Evolutionary conservation across 345 rosid species (phyloP).

Genomic region (Brassica juncea): DNA sequence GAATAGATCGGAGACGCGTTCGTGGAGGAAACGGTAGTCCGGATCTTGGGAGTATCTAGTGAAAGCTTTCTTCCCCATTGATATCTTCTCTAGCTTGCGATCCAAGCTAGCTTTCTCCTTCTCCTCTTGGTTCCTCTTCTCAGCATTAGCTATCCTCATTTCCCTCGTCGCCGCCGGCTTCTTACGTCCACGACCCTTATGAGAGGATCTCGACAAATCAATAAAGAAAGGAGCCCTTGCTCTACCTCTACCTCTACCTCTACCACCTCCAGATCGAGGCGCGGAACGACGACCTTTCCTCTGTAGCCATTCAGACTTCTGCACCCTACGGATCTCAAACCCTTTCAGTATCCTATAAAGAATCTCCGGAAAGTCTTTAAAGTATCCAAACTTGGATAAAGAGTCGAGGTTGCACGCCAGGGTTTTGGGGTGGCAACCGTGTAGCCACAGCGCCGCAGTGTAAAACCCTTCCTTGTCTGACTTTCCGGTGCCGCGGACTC

Average conservation of each 20-base stretch:
- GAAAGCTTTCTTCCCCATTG: conserved; percentile 48
- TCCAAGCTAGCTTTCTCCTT: conserved; percentile 49
- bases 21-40: conserved; percentile 52
- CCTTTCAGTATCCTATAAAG: conserved; percentile 62
- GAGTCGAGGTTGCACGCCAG: conserved; percentile 53
- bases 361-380: conserved; percentile 68
- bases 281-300: conserved; percentile 25
- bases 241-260: background rate
- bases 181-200: background rate
- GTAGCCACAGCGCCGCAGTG: conserved; percentile 61
- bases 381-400: conserved; percentile 52
- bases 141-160: conserved; percentile 23
- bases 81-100: conserved; percentile 42
- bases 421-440: conserved; percentile 57
- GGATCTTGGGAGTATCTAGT: conserved; percentile 47
- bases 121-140: conserved; percentile 30
- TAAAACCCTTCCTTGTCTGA: conserved; percentile 69
- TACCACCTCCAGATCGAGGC: background rate
- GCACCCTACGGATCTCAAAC: conserved; percentile 41
- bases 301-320: conserved; percentile 44
- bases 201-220: background rate
- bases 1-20: conserved; percentile 56
- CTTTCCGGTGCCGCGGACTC: conserved; percentile 69
- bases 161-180: conserved; percentile 17
- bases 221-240: background rate